Percentiles rank a stretch among this genome's conserved stretches.
Evolutionary conservation across 192 early-diverging fungal genomes (phyloP).

Genomic region (Geranomyces variabilis): DNA sequence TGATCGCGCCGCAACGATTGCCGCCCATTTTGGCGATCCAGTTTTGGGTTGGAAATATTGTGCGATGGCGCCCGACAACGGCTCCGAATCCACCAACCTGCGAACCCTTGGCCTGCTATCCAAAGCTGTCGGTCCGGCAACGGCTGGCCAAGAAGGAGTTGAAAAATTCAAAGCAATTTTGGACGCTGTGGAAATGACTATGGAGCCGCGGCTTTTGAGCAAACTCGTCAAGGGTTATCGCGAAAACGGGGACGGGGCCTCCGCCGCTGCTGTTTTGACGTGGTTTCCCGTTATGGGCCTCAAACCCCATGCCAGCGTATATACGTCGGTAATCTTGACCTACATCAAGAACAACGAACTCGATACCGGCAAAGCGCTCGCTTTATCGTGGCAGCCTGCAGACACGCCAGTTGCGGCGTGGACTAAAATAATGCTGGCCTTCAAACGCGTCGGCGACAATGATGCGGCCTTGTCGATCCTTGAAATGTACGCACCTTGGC

Average conservation of each 20-base stretch:
- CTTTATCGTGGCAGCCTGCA: too few species aligned
- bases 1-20: background rate
- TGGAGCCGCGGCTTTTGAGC: background rate
- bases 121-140: background rate
- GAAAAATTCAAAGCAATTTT: background rate
- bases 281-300: background rate
- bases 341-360: too few species aligned
- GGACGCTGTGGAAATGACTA: background rate
- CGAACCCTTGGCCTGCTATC: background rate
- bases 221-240: conserved; percentile 1
- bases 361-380: too few species aligned
- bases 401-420: too few species aligned
- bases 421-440: too few species aligned
- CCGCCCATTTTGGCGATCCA: background rate
- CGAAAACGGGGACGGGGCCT: background rate
- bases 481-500: too few species aligned
- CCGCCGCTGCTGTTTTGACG: background rate
- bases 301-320: background rate
- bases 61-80: background rate
- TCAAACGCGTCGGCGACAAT: too few species aligned
- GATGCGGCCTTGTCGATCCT: too few species aligned
- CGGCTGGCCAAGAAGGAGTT: background rate
- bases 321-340: too few species aligned
- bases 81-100: background rate
- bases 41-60: background rate